A percentile compares a stretch with the other conserved stretches of the same genome.
Conservation (phyloP, 805 yeast species). For the Cyberlindnera petersonii region DNA sequence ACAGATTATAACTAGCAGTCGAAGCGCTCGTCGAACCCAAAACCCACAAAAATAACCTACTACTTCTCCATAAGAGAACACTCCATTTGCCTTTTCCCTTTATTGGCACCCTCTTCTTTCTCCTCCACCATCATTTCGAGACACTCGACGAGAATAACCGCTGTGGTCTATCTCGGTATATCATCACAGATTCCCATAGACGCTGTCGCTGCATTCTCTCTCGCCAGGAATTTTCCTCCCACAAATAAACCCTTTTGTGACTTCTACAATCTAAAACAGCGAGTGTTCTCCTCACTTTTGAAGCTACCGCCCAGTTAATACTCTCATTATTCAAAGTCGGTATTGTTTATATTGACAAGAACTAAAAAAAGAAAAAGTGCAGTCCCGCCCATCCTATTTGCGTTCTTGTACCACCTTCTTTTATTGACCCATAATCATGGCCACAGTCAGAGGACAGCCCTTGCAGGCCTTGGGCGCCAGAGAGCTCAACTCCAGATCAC, state of each 20-base stretch:
- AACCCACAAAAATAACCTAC: no score
- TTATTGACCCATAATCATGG: conserved; percentile 24
- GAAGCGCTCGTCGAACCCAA: conserved; percentile 14
- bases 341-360: no score
- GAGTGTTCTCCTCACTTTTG: neutral
- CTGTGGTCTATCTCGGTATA: neutral
- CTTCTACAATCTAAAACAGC: neutral
- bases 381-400: neutral
- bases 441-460: conserved; percentile 35
- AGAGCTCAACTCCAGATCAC: conserved; percentile 32
- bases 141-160: no score
- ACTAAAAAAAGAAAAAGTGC: no score
- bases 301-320: neutral
- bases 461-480: conserved; percentile 35
- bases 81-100: no score
- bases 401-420: conserved; percentile 7
- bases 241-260: neutral
- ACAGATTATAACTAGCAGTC: conserved; percentile 12
- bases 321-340: no score
- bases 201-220: conserved; percentile 1
- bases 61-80: no score
- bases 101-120: no score
- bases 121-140: no score
- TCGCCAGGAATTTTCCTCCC: neutral
- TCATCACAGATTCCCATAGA: conserved; percentile 1